Conservation (phyloP, 169 alveolate species). For the Plasmodium falciparum region DNA sequence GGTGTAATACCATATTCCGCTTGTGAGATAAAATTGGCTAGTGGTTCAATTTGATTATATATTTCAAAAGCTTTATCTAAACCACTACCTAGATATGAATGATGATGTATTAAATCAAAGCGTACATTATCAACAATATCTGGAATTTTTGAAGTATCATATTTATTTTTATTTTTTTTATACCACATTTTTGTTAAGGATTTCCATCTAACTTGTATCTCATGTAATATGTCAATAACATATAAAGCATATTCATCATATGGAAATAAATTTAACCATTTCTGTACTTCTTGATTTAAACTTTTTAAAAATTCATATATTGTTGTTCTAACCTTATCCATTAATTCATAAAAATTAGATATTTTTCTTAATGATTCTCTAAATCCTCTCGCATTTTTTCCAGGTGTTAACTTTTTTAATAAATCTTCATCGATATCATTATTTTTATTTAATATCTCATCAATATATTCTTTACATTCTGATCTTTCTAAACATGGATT, state of each 20-base stretch:
- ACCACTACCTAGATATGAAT: conserved; percentile 83
- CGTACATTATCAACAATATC: conserved; percentile 89
- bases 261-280: conserved; percentile 84
- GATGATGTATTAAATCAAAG: conserved; percentile 90
- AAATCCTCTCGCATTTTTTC: conserved; percentile 63
- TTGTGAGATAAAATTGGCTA: conserved; percentile 84
- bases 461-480: conserved; percentile 77
- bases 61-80: conserved; percentile 84
- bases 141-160: conserved; percentile 88
- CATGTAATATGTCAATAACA: conserved; percentile 81
- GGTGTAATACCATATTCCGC: conserved; percentile 89
- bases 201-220: conserved; percentile 81
- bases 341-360: conserved; percentile 34
- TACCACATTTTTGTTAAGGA: conserved; percentile 74
- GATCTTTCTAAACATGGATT: conserved; percentile 79
- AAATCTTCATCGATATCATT: conserved; percentile 65
- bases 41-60: conserved; percentile 81
- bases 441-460: conserved; percentile 31
- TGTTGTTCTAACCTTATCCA: conserved; percentile 68
- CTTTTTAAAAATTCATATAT: conserved; percentile 79
- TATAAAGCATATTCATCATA: conserved; percentile 84
- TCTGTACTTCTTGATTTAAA: conserved; percentile 81
- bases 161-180: conserved; percentile 76
- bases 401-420: conserved; percentile 61
- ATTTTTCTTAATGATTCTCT: conserved; percentile 74